These are phyloP conservation scores for Cryptococcus amylolentus DNA, from an alignment of 1,284 basidiomycete genomes.

Conservation along the genomic window DNA sequence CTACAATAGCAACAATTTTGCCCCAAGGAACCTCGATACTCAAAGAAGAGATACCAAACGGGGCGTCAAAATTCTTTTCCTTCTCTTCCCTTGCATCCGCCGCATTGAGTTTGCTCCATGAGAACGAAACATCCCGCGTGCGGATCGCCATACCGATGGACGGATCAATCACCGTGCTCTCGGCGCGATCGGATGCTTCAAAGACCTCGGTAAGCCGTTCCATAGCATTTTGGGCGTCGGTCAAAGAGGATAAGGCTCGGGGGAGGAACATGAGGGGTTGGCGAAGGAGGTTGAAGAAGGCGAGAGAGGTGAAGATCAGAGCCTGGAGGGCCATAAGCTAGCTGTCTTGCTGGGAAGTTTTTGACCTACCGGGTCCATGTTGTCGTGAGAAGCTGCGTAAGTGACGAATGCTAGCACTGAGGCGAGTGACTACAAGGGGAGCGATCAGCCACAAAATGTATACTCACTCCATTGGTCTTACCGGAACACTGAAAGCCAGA, in stretches of 20 bases:
- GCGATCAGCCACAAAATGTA: too few relatives aligned
- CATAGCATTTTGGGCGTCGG: conserved; percentile 73
- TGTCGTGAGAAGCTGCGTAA: conserved; percentile 67
- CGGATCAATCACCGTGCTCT: conserved; percentile 53
- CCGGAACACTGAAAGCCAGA: conserved; percentile 58
- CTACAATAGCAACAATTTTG: conserved; percentile 73
- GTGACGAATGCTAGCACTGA: conserved; percentile 81
- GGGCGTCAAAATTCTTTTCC: conserved; percentile 30
- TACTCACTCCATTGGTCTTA: conserved; percentile 20
- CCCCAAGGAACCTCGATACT: conserved; percentile 66
- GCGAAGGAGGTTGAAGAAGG: conserved; percentile 62
- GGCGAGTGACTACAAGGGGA: conserved; percentile 53
- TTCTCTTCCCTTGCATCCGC: neutral
- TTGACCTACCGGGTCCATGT: conserved; percentile 52
- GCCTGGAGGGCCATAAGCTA: conserved; percentile 10
- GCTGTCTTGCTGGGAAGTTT: too few relatives aligned
- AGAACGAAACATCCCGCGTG: conserved; percentile 67
- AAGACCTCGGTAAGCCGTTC: conserved; percentile 66
- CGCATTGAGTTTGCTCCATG: conserved; percentile 58
- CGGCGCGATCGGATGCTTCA: conserved; percentile 68
- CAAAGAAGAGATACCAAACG: conserved; percentile 62
- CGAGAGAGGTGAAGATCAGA: conserved; percentile 73
- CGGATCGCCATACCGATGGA: conserved; percentile 60
- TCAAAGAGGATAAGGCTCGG: conserved; percentile 67
- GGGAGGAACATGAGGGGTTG: conserved; percentile 56